Conservation (phyloP, 2,329 filamentous ascomycete species). For the Cladosporium sp. region DNA sequence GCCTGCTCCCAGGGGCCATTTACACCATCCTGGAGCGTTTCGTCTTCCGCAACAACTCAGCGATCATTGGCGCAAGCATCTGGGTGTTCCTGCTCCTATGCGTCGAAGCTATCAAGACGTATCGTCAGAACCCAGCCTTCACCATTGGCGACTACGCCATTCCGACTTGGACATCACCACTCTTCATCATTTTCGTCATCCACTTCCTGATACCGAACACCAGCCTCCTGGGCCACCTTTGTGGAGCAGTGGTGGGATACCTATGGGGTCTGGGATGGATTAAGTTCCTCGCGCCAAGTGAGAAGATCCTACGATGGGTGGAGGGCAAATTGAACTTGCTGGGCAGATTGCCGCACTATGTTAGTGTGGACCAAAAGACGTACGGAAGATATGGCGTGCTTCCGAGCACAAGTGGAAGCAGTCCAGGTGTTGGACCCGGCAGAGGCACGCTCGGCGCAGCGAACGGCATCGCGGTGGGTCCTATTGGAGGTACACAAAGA, state of each 20-base stretch:
- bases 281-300: slow-evolving; percentile 84
- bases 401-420: slow-evolving; percentile 47
- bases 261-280: slow-evolving; percentile 85
- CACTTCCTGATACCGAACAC: slow-evolving; percentile 76
- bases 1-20: slow-evolving; percentile 69
- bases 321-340: slow-evolving; percentile 86
- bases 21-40: slow-evolving; percentile 79
- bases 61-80: slow-evolving; percentile 81
- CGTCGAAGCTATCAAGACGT: slow-evolving; percentile 83
- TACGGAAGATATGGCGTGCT: slow-evolving; percentile 90
- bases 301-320: slow-evolving; percentile 82
- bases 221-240: slow-evolving; percentile 83
- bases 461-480: slow-evolving; percentile 53
- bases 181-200: slow-evolving; percentile 73
- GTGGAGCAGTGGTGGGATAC: slow-evolving; percentile 81
- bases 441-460: slow-evolving; percentile 32
- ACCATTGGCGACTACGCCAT: slow-evolving; percentile 67
- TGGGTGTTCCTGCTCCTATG: slow-evolving; percentile 90
- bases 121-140: slow-evolving; percentile 76
- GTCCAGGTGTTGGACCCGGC: slow-evolving; percentile 26
- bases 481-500: slow-evolving; percentile 65
- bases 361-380: slow-evolving; percentile 93
- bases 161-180: slow-evolving; percentile 87
- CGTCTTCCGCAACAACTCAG: slow-evolving; percentile 68
- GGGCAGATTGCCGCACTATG: slow-evolving; percentile 82